Base-by-base conservation (phyloP, 148 eudicot genomes). In the Camellia sinensis region DNA sequence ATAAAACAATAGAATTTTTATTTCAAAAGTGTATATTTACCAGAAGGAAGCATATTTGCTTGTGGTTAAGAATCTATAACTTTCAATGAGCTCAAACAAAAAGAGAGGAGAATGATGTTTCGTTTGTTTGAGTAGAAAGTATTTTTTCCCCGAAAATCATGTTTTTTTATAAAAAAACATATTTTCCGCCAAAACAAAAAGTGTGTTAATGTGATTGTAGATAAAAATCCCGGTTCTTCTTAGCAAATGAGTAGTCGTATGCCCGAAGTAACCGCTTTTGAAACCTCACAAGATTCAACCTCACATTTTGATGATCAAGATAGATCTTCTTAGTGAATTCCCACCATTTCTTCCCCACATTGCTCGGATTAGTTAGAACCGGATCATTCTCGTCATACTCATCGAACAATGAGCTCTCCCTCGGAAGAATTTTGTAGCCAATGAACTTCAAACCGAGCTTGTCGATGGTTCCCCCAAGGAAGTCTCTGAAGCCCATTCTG, bases 401-500 rank as follows among this genome's bases (percentile, higher is more conserved):
- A 14, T 91, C 73, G 21, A 88, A 93, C 84, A 96, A 85, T 67
- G 99, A 93, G 83, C 98, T 96, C 85, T 96, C 99, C 22, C 70
- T 82, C 0, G 94, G 91, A 46, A 80, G 85, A 50, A 93, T 90
- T 75, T 88, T 88, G 79, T 96, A 96, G 19, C 89, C 91, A 74
- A 90, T 85, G 78, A 93, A 96, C 87, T 79, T 92, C 79, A 93
- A 81, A 9, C 97, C 98, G 15, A 93, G 89, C 82, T 90, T 81
- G 37, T 66, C 0, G 97, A 88, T 1, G 99, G 99, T 63, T 90
- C 92, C 0, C 93, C 98, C 45, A 91, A 93, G 67, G 89, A 96
- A 79, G 89, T 90, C 75, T 89, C 93, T 5, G 99, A 91, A 0
- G 95, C 94, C 99, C 99, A 93, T 40, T 91, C 94, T 0, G 95